Evolutionary conservation across 495 filamentous ascomycete genomes (phyloP).

Genomic region (Staphylotrichum tortipilum): DNA sequence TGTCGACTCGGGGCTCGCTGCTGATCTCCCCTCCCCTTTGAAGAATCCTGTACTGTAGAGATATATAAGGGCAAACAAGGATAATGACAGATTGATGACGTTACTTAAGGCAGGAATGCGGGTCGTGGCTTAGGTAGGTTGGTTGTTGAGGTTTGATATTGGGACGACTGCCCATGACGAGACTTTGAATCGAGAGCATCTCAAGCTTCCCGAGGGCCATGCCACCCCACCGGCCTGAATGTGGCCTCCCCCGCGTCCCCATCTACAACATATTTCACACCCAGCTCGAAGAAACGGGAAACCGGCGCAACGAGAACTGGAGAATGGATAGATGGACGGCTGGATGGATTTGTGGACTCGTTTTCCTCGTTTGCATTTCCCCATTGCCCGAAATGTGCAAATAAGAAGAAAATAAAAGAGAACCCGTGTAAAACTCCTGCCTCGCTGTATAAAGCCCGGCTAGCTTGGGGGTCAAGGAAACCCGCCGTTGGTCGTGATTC

Average conservation of each 20-base stretch:
- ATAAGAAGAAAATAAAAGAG: not conserved
- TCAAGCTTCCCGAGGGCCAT: no score
- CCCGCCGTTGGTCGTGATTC: not conserved
- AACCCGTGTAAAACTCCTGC: constrained; percentile 1
- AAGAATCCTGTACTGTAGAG: constrained; percentile 26
- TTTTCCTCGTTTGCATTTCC: constrained; percentile 6
- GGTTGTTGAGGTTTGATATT: no score
- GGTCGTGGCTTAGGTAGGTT: no score
- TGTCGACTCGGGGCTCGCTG: constrained; percentile 9
- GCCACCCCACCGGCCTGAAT: no score
- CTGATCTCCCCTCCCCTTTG: constrained; percentile 27
- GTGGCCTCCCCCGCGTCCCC: no score
- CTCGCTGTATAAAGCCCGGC: not conserved
- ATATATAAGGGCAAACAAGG: constrained; percentile 22
- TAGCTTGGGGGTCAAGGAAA: not conserved
- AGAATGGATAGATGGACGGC: not conserved
- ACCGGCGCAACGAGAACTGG: no score
- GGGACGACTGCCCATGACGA: no score
- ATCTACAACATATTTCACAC: not conserved
- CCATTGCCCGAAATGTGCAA: constrained; percentile 7
- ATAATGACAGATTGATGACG: constrained; percentile 8
- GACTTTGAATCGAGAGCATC: no score
- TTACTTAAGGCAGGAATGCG: no score
- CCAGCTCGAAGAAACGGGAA: no score
- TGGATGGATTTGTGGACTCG: constrained; percentile 6